These are phyloP conservation scores for Xylariales sp. DNA, from an alignment of 2,329 filamentous ascomycete genomes.

Conservation along the genomic window DNA sequence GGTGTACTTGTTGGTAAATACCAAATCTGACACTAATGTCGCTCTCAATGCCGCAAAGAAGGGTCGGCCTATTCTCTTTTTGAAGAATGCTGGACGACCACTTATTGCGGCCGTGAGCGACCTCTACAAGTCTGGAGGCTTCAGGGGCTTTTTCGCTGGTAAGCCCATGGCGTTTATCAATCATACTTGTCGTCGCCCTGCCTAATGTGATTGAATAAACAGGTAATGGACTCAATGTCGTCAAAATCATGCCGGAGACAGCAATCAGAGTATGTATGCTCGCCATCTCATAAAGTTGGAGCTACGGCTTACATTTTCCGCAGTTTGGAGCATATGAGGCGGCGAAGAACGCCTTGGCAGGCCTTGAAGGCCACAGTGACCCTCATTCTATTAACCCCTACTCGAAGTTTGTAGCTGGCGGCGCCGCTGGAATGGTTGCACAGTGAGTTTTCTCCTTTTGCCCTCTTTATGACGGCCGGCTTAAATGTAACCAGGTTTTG, in stretches of 20 bases:
- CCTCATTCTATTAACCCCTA: conserved; percentile 80
- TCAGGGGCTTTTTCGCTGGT: conserved; percentile 94
- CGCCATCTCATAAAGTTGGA: neutral
- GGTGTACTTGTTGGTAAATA: conserved; percentile 96
- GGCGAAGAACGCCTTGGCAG: conserved; percentile 86
- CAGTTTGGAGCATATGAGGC: conserved; percentile 95
- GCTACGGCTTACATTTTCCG: conserved; percentile 34
- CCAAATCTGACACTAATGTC: conserved; percentile 66
- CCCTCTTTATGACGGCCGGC: conserved; percentile 23
- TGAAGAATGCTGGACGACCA: conserved; percentile 74
- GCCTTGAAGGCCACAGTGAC: conserved; percentile 88
- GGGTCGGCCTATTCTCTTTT: conserved; percentile 73
- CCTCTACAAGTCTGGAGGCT: conserved; percentile 85
- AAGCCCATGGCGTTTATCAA: conserved; percentile 48
- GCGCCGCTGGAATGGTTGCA: conserved; percentile 91
- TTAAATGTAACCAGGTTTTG: conserved; percentile 70
- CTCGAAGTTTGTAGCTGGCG: conserved; percentile 92
- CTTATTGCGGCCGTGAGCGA: conserved; percentile 79
- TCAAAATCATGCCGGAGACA: conserved; percentile 99
- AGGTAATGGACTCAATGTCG: conserved; percentile 96
- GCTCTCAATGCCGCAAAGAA: conserved; percentile 75
- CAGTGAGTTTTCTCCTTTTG: conserved; percentile 68
- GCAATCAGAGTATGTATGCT: conserved; percentile 76
- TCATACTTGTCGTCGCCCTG: neutral
- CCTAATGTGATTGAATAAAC: conserved; percentile 33